Evolutionary conservation across 1,139 yeast genomes (phyloP), one percentile per base, ranked within the genome.

Genomic region (Hyphopichia fennica): DNA sequence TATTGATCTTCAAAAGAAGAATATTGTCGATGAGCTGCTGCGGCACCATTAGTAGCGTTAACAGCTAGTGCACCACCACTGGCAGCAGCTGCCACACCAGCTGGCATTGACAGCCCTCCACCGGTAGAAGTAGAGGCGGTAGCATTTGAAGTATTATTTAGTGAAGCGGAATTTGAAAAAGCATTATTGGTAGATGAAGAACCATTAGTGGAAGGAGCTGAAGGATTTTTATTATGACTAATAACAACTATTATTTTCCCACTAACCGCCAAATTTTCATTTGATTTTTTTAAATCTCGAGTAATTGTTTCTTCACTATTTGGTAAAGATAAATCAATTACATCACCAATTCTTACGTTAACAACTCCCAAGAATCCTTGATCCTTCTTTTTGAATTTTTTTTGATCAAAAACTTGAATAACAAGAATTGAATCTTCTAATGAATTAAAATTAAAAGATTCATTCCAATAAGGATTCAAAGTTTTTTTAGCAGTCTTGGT

Each of bases 291-390:
- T 62, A 95, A 76, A 56, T 91, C 97, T 57, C 96, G 81, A 2
- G 98, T 91, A 49, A 93, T 83, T 50, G 97, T 93, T 65, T 91
- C 96, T 61, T 85, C 91, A 35, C 78, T 72, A 51, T 69, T 65
- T 45, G 59, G 71, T 46, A 80, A 73, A 22, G 74, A 73, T 46
- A 90, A 69, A 62, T 90, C 96, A 47, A 93, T 79, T 33, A 88
- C 91, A 63, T 93, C 98, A 37, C 95, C 95, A 35, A 91, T 81
- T 53, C 96, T 77, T 41, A 93, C 80, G 65, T 93, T 95, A 46
- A 95, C 95, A 17, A 93, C 99, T 45, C 99, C 99, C 41, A 93
- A 73, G 55, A 93, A 93, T n/a, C 99, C 99, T 65, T 93, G 99
- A 62, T 93, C 99, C 77, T 90, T 91, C 83, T 90, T 90, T 63